Conservation (phyloP, 305 asterid genomes). For the Solanum hybrid region DNA sequence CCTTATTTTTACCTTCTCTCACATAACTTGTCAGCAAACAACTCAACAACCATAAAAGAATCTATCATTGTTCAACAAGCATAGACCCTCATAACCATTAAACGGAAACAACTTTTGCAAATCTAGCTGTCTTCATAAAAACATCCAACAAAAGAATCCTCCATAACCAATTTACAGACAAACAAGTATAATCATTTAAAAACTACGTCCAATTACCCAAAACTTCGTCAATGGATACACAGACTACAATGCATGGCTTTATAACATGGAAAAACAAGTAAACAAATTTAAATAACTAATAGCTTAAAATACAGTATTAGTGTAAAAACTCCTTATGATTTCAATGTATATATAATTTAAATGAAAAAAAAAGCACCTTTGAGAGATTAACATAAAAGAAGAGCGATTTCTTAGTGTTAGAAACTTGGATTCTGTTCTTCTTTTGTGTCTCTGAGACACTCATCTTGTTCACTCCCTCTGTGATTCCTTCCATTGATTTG, state of each 20-base stretch:
- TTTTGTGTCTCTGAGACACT: slow-evolving; percentile 10
- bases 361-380: slow-evolving; percentile 9
- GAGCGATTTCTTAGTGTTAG: slow-evolving; percentile 33
- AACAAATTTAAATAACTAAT: background rate
- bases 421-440: slow-evolving; percentile 31
- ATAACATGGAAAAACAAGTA: background rate
- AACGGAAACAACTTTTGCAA: background rate
- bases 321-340: background rate
- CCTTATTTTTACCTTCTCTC: background rate
- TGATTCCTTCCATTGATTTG: slow-evolving; percentile 22
- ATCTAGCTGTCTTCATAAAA: background rate
- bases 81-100: background rate
- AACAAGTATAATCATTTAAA: background rate
- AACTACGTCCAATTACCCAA: background rate
- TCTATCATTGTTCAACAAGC: background rate
- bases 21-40: background rate
- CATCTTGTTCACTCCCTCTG: slow-evolving; percentile 29
- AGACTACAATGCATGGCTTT: background rate
- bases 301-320: background rate
- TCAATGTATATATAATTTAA: background rate
- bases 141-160: background rate
- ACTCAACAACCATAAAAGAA: background rate
- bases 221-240: background rate
- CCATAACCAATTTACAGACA: background rate
- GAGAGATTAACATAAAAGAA: slow-evolving; percentile 39